A percentile compares a stretch with the other conserved stretches of the same genome.
Evolutionary conservation across 2,329 filamentous ascomycete species (phyloP).

Genomic region (Penicillium palitans): DNA sequence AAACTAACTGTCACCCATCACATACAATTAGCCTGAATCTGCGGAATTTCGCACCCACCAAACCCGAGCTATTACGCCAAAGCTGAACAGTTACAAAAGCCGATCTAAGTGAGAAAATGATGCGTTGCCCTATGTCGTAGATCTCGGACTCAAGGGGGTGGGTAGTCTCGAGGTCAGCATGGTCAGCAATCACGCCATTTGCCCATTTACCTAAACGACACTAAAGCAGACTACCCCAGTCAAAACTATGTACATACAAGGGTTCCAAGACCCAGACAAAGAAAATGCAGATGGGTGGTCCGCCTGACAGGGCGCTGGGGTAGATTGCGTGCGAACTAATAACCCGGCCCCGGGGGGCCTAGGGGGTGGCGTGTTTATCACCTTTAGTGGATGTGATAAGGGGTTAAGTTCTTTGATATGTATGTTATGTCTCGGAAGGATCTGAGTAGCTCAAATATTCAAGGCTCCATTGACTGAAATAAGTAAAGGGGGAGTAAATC

Average conservation of each 20-base stretch:
- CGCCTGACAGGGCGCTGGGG: not conserved
- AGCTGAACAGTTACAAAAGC: not conserved
- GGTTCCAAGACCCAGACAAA: not conserved
- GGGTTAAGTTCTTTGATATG: not conserved
- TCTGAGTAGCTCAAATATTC: not conserved
- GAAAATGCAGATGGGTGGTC: not conserved
- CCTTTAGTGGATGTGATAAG: too few relatives aligned
- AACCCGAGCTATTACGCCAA: not conserved
- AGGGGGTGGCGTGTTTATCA: not conserved
- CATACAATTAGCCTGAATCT: not conserved
- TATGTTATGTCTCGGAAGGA: not conserved
- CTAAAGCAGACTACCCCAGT: not conserved
- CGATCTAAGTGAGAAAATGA: not conserved
- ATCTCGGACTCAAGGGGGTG: not conserved
- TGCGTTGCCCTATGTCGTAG: not conserved
- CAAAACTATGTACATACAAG: not conserved
- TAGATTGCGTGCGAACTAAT: not conserved
- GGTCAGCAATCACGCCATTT: not conserved
- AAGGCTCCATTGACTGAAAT: not conserved
- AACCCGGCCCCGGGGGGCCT: too few relatives aligned
- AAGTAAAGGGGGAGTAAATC: not conserved
- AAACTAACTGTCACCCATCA: not conserved
- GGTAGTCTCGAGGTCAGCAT: not conserved
- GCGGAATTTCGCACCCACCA: not conserved
- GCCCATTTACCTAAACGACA: not conserved